Conservation (phyloP, 2,329 filamentous ascomycete genomes). For the Immersiporthe knoxdaviesiana region DNA sequence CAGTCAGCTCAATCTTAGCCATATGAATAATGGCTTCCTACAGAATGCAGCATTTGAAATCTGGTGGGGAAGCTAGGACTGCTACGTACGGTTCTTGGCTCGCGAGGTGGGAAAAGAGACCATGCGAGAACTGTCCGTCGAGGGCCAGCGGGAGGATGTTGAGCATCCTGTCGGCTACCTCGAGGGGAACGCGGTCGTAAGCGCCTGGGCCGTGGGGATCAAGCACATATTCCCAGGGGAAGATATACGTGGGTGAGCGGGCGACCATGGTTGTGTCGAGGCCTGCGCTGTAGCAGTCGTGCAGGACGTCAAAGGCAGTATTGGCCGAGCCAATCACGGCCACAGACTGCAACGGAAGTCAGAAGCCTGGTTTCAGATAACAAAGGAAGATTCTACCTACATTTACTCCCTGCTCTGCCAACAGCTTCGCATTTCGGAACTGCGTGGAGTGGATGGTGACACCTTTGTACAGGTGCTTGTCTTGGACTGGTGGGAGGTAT, state of each 20-base stretch:
- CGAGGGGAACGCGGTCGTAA: constrained; percentile 36
- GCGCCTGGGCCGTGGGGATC: constrained; percentile 35
- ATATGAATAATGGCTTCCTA: no score
- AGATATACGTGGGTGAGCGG: constrained; percentile 41
- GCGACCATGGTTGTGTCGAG: constrained; percentile 40
- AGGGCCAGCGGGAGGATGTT: constrained; percentile 33
- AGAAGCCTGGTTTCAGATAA: no score
- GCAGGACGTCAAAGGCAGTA: constrained; percentile 45
- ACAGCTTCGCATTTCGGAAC: neutral
- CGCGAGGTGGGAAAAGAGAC: constrained; percentile 35
- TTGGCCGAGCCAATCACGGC: constrained; percentile 45
- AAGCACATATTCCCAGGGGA: constrained; percentile 38
- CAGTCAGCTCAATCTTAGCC: neutral
- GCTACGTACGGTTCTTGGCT: constrained; percentile 35
- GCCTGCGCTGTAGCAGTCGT: constrained; percentile 39
- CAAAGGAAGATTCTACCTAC: neutral
- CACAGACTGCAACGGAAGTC: constrained; percentile 32
- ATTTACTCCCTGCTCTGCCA: neutral
- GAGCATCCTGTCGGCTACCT: constrained; percentile 33
- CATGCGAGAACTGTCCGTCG: constrained; percentile 31
- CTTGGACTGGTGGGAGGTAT: neutral
- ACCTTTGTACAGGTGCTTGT: neutral
- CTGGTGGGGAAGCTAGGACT: no score
- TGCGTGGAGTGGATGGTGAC: neutral
- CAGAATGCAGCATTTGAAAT: no score